Evolutionary conservation across 1,284 basidiomycete genomes (phyloP), one percentile per base, ranked within the genome.

Genomic region (Apiotrichum montevideense): DNA sequence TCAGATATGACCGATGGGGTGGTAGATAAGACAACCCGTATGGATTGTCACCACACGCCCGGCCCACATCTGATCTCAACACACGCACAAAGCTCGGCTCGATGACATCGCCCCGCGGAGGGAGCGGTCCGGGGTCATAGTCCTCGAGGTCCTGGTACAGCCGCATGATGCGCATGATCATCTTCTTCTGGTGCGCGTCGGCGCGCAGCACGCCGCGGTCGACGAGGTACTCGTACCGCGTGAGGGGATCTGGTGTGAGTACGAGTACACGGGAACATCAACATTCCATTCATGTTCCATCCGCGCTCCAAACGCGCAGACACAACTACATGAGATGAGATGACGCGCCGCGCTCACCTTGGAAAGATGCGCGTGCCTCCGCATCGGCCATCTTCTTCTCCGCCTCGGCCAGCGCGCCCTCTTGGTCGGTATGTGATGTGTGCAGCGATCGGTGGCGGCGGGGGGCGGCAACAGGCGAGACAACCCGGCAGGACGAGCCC

Each of bases 111-210:
- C 75, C 66, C 32, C 77, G 69, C 34, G 79, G 76, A 33, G 83
- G 79, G 61, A 88, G 78, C 52, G 78, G 76, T 5, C 87, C 86
- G 14, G 88, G 88, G 13, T 83, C 74, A 78, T 98, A 97, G 14
- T 76, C 71, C 55, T 81, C 70, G 55, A 98, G 79, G 51, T 85
- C 80, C 57, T 89, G 81, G 75, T 96, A 87, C 59, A 98, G 78
- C 49, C 81, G 77, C 74, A 98, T 88, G 11, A 98, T 80, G 64
- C 86, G 84, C 69, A 84, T 78, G 58, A 98, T 85, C 66, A 98
- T 95, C 37, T 81, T 80, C 37, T 85, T 84, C 75, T 98, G 95
- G 77, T 93, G 85, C 7, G 83, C 80, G 71, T 98, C 95, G 51
- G 85, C 80, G 21, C 83, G 81, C 47, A 98, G 78, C 1, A 83